Evolutionary conservation across 345 rosid species (phyloP).

Genomic region (Carallia brachiata): DNA sequence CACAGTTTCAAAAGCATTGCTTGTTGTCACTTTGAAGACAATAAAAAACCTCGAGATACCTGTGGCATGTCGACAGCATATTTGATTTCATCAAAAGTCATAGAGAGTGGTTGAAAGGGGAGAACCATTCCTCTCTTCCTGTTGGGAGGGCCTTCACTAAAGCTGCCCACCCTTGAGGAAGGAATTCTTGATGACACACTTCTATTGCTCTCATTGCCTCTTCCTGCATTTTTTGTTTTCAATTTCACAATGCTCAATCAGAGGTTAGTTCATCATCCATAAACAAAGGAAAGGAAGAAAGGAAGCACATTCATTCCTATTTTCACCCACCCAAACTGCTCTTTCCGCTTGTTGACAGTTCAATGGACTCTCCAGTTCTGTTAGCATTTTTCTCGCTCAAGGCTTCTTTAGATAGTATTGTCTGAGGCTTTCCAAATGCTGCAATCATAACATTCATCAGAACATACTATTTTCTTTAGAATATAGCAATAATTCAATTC

Average conservation of each 20-base stretch:
- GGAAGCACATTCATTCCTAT: background rate
- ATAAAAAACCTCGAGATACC: constrained; percentile 27
- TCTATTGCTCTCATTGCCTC: constrained; percentile 22
- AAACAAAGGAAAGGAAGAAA: background rate
- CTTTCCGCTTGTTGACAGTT: constrained; percentile 33
- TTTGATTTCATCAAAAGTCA: constrained; percentile 55
- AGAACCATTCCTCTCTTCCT: constrained; percentile 61
- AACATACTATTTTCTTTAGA: background rate
- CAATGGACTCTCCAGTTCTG: constrained; percentile 30
- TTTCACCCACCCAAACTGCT: constrained; percentile 33
- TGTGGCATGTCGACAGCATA: constrained; percentile 67
- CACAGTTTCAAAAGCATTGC: too few species aligned
- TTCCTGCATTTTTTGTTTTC: constrained; percentile 30
- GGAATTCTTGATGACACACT: constrained; percentile 27
- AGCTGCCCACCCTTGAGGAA: constrained; percentile 37
- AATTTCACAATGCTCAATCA: constrained; percentile 10
- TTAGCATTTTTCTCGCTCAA: constrained; percentile 37
- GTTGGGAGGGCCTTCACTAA: constrained; percentile 25
- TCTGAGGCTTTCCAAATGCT: constrained; percentile 69
- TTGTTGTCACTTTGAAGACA: too few species aligned
- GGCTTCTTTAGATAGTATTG: constrained; percentile 47
- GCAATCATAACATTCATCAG: constrained; percentile 20
- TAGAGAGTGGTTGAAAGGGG: constrained; percentile 60
- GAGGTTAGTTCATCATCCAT: background rate
- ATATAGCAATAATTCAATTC: too few species aligned